A percentile compares a stretch with the other conserved stretches of the same genome.
Conservation (phyloP, 345 rosid species). For the Lepidium aucheri region DNA sequence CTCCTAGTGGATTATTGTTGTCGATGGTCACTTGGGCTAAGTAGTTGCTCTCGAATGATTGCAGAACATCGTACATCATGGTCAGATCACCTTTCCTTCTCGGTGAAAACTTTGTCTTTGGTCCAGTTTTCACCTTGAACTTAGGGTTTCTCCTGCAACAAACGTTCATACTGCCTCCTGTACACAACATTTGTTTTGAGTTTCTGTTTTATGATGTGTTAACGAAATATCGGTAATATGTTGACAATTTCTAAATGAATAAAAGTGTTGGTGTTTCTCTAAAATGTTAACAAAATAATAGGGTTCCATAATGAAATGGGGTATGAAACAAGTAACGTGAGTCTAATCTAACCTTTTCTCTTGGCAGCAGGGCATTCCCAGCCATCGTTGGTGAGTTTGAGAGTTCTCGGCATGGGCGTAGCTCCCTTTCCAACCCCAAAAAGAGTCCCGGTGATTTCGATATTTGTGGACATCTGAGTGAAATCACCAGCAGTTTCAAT, state of each 20-base stretch:
- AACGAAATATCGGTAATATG: too few species aligned
- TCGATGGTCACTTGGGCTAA: slow-evolving; percentile 85
- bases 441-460: slow-evolving; percentile 60
- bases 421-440: slow-evolving; percentile 50
- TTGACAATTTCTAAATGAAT: too few species aligned
- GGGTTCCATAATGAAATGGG: background rate
- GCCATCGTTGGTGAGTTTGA: slow-evolving; percentile 56
- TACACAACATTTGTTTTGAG: too few species aligned
- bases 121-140: slow-evolving; percentile 30
- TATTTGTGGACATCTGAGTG: slow-evolving; percentile 47
- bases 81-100: slow-evolving; percentile 58
- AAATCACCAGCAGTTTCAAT: slow-evolving; percentile 79
- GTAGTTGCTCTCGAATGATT: slow-evolving; percentile 63
- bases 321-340: background rate
- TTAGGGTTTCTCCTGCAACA: slow-evolving; percentile 81
- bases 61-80: slow-evolving; percentile 58
- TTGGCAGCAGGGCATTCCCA: slow-evolving; percentile 56
- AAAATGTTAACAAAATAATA: background rate
- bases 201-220: too few species aligned
- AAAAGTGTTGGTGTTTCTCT: background rate
- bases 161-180: slow-evolving; percentile 56
- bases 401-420: slow-evolving; percentile 63
- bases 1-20: slow-evolving; percentile 60
- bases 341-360: slow-evolving; percentile 31
- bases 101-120: slow-evolving; percentile 38